These are phyloP conservation scores for Pugionium cornutum DNA, from an alignment of 345 rosid species.

Conservation along the genomic window DNA sequence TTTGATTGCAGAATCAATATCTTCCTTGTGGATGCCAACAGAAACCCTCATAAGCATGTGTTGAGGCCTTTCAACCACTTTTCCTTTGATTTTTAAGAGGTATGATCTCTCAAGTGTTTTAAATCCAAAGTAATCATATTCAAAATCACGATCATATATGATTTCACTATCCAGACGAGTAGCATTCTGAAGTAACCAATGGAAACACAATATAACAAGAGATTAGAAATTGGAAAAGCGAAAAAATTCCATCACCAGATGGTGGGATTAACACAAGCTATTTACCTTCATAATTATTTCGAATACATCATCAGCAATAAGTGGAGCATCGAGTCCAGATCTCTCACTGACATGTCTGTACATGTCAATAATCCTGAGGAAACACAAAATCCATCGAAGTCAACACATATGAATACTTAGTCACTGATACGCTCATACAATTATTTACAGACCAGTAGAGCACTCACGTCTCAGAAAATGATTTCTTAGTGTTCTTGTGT, in stretches of 20 bases:
- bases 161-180: slow-evolving; percentile 83
- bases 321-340: slow-evolving; percentile 75
- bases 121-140: slow-evolving; percentile 90
- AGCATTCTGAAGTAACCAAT: slow-evolving; percentile 59
- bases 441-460: not conserved
- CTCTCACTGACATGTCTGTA: slow-evolving; percentile 69
- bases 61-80: slow-evolving; percentile 88
- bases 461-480: slow-evolving; percentile 94
- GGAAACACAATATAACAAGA: not conserved
- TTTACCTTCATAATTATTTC: slow-evolving; percentile 83
- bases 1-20: slow-evolving; percentile 67
- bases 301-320: slow-evolving; percentile 88
- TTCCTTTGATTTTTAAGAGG: slow-evolving; percentile 76
- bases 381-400: not conserved
- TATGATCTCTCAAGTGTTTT: slow-evolving; percentile 93
- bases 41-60: slow-evolving; percentile 97
- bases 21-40: slow-evolving; percentile 85
- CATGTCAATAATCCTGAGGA: slow-evolving; percentile 81
- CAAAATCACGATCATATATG: slow-evolving; percentile 87
- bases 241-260: too few species aligned
- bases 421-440: not conserved
- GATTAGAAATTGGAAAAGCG: not conserved
- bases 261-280: not conserved
- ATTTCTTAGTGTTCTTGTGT: slow-evolving; percentile 92
- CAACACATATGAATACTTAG: not conserved